A percentile compares a stretch with the other conserved stretches of the same genome.
Evolutionary conservation across 257 asterid genomes (phyloP).

Genomic region (Paulownia fortunei): DNA sequence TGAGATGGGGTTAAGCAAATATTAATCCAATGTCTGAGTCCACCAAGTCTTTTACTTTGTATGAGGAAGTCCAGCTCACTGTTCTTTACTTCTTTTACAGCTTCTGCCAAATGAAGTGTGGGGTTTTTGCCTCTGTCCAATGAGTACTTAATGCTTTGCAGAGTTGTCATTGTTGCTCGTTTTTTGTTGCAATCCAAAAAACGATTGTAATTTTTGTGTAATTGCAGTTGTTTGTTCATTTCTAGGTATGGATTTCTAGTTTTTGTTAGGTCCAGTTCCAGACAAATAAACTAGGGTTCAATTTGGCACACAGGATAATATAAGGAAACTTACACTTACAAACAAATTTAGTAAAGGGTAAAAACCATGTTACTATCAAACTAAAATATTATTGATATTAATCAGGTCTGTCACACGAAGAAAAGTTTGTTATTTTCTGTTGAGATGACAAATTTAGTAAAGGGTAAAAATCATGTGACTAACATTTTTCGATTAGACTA

Average conservation of each 20-base stretch:
- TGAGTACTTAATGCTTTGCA: not conserved
- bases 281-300: not conserved
- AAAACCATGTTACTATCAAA: not conserved
- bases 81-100: not conserved
- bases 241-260: not conserved
- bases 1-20: not conserved
- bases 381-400: too few relatives aligned
- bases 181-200: not conserved
- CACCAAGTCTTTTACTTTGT: not conserved
- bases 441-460: too few relatives aligned
- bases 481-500: too few relatives aligned
- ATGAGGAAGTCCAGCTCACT: not conserved
- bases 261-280: not conserved
- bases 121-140: not conserved
- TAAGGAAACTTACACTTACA: too few relatives aligned
- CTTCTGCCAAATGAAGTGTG: not conserved
- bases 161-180: not conserved
- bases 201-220: not conserved
- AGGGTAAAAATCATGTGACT: too few relatives aligned
- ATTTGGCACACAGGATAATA: too few relatives aligned
- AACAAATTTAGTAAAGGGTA: too few relatives aligned
- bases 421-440: too few relatives aligned
- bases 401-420: too few relatives aligned
- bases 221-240: not conserved
- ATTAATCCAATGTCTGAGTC: not conserved